Evolutionary conservation across 139 green algal species (phyloP).

Genomic region (Chlorella vulgaris): DNA sequence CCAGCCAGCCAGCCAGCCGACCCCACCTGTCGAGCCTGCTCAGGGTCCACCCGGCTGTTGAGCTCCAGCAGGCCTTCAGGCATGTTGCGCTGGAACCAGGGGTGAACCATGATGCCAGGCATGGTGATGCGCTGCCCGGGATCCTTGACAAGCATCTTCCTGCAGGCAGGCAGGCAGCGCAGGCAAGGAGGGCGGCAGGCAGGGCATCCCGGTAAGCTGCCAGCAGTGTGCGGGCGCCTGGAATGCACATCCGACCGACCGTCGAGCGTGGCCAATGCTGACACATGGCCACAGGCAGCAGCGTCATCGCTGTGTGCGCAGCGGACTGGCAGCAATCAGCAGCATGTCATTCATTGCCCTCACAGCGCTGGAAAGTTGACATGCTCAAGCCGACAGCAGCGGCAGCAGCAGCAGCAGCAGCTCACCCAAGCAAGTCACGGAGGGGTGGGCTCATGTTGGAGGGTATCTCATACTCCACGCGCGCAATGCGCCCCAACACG

Average conservation of each 20-base stretch:
- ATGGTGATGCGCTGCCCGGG: conserved; percentile 38
- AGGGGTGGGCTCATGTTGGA: conserved; percentile 27
- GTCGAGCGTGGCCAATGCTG: no score
- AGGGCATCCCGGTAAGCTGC: not conserved
- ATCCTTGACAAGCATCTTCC: conserved; percentile 33
- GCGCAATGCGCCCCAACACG: conserved; percentile 32
- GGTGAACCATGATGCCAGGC: conserved; percentile 32
- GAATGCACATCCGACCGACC: no score
- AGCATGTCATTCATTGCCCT: no score
- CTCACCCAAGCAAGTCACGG: conserved; percentile 41
- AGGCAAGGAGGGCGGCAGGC: not conserved
- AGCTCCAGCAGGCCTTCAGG: conserved; percentile 13
- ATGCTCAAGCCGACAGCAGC: not conserved
- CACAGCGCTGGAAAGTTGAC: not conserved
- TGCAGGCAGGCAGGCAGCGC: not conserved
- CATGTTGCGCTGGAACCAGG: conserved; percentile 37
- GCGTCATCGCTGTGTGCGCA: no score
- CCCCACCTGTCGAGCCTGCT: conserved; percentile 4
- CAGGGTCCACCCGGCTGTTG: conserved; percentile 10
- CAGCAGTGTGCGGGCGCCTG: not conserved
- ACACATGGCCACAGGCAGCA: no score
- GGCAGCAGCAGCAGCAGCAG: not conserved
- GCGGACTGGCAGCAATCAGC: no score
- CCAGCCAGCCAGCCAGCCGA: not conserved
- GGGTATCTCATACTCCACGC: conserved; percentile 47